These are phyloP conservation scores for Yamadazyma taylorii DNA, from an alignment of 1,139 yeast genomes.

Conservation along the genomic window DNA sequence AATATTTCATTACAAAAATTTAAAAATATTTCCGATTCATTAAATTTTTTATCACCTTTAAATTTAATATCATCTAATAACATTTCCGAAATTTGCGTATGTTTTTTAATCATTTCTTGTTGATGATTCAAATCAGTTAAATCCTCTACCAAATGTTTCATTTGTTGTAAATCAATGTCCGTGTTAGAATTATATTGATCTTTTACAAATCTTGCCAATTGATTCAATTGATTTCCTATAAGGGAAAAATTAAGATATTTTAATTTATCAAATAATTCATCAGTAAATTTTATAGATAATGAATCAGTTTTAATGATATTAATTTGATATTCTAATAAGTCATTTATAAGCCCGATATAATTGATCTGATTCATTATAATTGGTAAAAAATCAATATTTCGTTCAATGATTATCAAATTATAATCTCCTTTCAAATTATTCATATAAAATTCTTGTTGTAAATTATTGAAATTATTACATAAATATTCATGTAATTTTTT, in stretches of 20 bases:
- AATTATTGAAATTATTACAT: conserved; percentile 27
- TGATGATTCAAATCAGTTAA: conserved; percentile 66
- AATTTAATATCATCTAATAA: conserved; percentile 54
- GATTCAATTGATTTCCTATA: conserved; percentile 72
- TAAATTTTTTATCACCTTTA: conserved; percentile 16
- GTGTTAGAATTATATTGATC: conserved; percentile 60
- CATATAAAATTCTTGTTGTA: conserved; percentile 40
- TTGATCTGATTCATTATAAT: conserved; percentile 75
- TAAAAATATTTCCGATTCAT: conserved; percentile 53
- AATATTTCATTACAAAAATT: conserved; percentile 76
- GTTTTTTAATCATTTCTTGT: conserved; percentile 71
- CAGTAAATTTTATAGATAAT: conserved; percentile 21
- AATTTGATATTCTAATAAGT: conserved; percentile 55
- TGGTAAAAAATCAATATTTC: conserved; percentile 72
- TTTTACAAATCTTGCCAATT: conserved; percentile 71
- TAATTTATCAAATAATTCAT: conserved; percentile 44
- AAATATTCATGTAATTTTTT: conserved; percentile 32
- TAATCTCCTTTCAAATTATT: conserved; percentile 42
- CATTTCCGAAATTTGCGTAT: conserved; percentile 73
- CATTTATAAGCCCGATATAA: conserved; percentile 81
- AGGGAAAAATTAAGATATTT: conserved; percentile 75
- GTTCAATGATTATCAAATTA: conserved; percentile 74
- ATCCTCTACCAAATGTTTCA: conserved; percentile 69
- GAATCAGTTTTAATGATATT: conserved; percentile 41
- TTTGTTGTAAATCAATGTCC: conserved; percentile 51